A percentile compares a stretch with the other conserved stretches of the same genome.
phyloP scores from a whole-genome alignment of 192 early-diverging fungal species.

The Backusella australiensis region DNA sequence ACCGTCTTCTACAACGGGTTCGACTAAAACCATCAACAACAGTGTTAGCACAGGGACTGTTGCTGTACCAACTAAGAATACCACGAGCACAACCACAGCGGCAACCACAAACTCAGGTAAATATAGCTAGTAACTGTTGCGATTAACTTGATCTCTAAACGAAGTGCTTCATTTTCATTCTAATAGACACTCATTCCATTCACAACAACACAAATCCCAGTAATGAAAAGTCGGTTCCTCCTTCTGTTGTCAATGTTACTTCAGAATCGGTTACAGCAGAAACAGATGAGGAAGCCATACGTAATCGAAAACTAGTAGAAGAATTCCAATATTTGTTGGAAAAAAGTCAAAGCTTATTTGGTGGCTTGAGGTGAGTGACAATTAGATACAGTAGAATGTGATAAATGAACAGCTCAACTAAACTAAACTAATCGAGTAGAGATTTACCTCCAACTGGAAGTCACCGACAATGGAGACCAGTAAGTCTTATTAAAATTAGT shows the following conservation, averaged over 20 bases:
- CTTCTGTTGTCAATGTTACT: neutral
- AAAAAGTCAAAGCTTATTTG: conserved; percentile 96
- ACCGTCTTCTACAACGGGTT: neutral
- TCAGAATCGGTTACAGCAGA: neutral
- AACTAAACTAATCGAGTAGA: conserved; percentile 39
- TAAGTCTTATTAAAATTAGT: neutral
- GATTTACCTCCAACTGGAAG: conserved; percentile 86
- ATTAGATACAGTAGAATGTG: neutral
- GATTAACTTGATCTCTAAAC: neutral
- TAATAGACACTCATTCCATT: neutral
- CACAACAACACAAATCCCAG: neutral
- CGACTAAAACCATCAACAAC: neutral
- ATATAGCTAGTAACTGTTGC: neutral
- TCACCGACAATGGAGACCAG: conserved; percentile 61
- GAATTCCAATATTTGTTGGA: conserved; percentile 96
- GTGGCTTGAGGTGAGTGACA: conserved; percentile 73
- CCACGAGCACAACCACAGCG: neutral
- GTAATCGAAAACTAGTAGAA: conserved; percentile 55
- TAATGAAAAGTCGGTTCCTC: neutral
- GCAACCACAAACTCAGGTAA: neutral
- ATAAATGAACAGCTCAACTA: neutral
- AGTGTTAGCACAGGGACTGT: neutral
- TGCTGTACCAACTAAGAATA: neutral
- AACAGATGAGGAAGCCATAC: conserved; percentile 32
- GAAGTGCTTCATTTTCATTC: neutral